phyloP scores from a whole-genome alignment of 1,284 basidiomycete species.

The Leccinum fallax region DNA sequence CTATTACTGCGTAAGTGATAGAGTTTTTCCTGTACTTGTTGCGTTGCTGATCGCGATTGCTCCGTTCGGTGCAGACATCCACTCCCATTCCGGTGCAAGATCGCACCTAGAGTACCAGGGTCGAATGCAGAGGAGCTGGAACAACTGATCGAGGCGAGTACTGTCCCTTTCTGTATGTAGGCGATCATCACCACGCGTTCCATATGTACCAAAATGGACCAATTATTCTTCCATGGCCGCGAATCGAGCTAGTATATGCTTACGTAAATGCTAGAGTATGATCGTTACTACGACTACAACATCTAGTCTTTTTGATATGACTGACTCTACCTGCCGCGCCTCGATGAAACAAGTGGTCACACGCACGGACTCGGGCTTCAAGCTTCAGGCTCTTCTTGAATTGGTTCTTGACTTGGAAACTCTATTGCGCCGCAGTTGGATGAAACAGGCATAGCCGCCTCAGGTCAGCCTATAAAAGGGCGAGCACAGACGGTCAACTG shows the following conservation, averaged over 20 bases:
- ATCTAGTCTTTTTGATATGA: background rate
- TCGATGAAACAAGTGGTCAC: background rate
- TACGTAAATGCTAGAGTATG: background rate
- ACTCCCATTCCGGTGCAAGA: conserved; percentile 23
- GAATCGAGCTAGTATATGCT: no score
- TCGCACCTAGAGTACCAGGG: conserved; percentile 17
- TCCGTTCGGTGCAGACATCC: conserved; percentile 17
- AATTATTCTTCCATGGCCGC: background rate
- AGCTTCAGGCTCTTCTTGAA: background rate
- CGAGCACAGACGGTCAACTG: background rate
- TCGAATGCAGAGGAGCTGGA: conserved; percentile 17
- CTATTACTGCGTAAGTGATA: conserved; percentile 20
- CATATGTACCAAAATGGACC: background rate
- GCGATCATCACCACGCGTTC: background rate
- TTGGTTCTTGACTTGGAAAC: background rate
- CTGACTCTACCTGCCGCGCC: background rate
- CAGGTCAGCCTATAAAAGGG: no score
- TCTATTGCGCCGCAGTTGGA: background rate
- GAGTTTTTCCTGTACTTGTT: background rate
- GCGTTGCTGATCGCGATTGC: background rate
- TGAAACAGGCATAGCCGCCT: no score
- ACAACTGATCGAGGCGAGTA: conserved; percentile 17
- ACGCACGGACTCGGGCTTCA: background rate
- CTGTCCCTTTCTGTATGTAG: conserved; percentile 4
- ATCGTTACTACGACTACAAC: background rate